Conservation (phyloP, 768 basidiomycete species). For the Leccinum disarticulatum region DNA sequence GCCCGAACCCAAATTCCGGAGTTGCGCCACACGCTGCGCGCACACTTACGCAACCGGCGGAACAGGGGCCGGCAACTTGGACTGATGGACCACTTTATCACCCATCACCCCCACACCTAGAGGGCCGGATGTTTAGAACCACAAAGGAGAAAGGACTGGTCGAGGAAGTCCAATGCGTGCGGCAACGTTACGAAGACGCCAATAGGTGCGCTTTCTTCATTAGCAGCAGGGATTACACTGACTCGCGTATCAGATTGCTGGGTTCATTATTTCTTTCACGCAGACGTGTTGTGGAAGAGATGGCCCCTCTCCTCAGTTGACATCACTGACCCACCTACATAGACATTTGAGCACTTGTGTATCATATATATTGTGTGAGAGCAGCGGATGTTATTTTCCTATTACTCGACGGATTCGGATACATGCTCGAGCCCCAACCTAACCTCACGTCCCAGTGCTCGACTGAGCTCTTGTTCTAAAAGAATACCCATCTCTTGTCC, state of each 20-base stretch:
- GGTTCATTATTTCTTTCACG: slow-evolving; percentile 67
- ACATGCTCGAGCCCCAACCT: slow-evolving; percentile 31
- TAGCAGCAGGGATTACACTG: background rate
- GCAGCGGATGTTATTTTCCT: background rate
- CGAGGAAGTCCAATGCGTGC: slow-evolving; percentile 48
- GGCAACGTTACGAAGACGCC: slow-evolving; percentile 59
- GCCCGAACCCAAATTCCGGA: background rate
- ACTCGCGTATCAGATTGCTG: slow-evolving; percentile 46
- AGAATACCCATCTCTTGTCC: slow-evolving; percentile 57
- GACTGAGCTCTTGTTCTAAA: slow-evolving; percentile 68
- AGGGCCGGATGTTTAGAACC: slow-evolving; percentile 1
- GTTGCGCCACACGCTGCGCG: background rate
- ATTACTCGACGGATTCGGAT: slow-evolving; percentile 21
- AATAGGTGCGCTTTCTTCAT: slow-evolving; percentile 50
- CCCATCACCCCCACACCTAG: background rate
- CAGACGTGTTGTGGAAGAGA: slow-evolving; percentile 34
- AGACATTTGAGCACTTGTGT: slow-evolving; percentile 2
- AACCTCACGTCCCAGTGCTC: slow-evolving; percentile 37
- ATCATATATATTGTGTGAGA: slow-evolving; percentile 1
- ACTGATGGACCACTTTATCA: slow-evolving; percentile 9
- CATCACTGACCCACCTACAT: background rate
- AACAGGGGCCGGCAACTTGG: slow-evolving; percentile 2
- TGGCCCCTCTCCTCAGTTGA: slow-evolving; percentile 3
- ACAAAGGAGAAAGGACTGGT: slow-evolving; percentile 18
- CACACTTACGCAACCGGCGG: background rate